Base-by-base conservation (phyloP, 108 stramenopile genomes). In the Pseudonitzschia pungens region DNA sequence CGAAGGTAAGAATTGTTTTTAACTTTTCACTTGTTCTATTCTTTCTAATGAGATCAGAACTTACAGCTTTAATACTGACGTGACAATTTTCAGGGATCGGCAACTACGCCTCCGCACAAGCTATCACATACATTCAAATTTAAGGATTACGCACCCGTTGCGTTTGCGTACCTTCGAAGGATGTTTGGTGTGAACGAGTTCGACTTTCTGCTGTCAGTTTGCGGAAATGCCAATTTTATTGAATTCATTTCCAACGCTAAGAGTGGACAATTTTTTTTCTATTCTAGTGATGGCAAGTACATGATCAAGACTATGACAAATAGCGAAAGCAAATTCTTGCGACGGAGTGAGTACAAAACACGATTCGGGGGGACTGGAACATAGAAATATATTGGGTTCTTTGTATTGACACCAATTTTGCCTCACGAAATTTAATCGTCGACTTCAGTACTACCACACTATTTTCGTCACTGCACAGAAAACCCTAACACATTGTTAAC, bases 241-340 rank as follows among this genome's bases (percentile, higher is more conserved):
- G 98, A 99, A 83, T 99, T 99, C 82, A 96, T 98, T 68, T 94
- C 96, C 44, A 99, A 99, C 73, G 97, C 99, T 27, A 98, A 98
- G 78, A 91, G 89, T 73, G 98, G 97, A 18, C 97, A 98, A 71
- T 99, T 98, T 75, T 98, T 99, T 81, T 99, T 99, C 77, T 99
- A 98, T 68, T 97, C 96, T 9, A 95, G 95, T 77, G 99, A 99
- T 79, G 99, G 98, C 59, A 90, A 88, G 65, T 98, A 92, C 68
- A 96, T 98, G 96, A 96, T 98, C 82, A 98, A 97, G 79, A 97
- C 97, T 41, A 97, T 97, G 96, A 97, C 97, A 8, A 93, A 97
- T 71, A 91, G 90, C 20, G 99, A 99, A 79, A 94, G 89, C 64
- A 98, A 97, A 85, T 98, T 98, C 70, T 81, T 98, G 66, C 87